Conservation (phyloP, 768 basidiomycete species). For the Amyloporia xantha region DNA sequence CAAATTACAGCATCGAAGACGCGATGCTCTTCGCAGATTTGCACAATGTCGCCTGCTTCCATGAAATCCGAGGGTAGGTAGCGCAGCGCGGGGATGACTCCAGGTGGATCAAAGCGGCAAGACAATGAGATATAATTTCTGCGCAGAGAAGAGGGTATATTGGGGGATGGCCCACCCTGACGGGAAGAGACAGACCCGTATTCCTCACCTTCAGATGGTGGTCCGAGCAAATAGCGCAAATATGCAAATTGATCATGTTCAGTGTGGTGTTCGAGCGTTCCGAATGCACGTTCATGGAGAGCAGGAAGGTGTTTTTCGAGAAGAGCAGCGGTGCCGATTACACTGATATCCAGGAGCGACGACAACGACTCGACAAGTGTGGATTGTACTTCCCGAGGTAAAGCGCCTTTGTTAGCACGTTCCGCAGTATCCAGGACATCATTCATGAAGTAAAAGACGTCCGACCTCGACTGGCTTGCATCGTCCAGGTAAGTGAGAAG, state of each 20-base stretch:
- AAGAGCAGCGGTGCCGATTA: conserved; percentile 64
- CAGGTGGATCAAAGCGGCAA: conserved; percentile 59
- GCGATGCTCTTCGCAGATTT: conserved; percentile 58
- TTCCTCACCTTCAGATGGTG: conserved; percentile 35
- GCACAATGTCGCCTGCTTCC: conserved; percentile 48
- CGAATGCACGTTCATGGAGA: conserved; percentile 60
- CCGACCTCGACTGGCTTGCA: conserved; percentile 47
- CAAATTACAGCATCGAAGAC: conserved; percentile 79
- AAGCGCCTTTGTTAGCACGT: conserved; percentile 38
- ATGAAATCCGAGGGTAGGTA: conserved; percentile 45
- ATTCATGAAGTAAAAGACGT: conserved; percentile 62
- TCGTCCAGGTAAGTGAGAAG: conserved; percentile 73
- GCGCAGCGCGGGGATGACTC: conserved; percentile 57
- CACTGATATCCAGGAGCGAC: conserved; percentile 51
- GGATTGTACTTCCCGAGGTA: conserved; percentile 50
- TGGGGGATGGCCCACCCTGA: conserved; percentile 28
- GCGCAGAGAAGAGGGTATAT: conserved; percentile 45
- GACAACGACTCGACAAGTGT: conserved; percentile 57
- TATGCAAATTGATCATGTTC: conserved; percentile 66
- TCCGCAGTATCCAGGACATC: conserved; percentile 48
- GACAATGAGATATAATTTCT: conserved; percentile 66
- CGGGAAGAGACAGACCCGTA: conserved; percentile 25
- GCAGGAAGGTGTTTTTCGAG: conserved; percentile 63
- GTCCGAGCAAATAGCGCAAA: conserved; percentile 65
- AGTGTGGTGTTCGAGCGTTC: conserved; percentile 35